Evolutionary conservation across 495 filamentous ascomycete genomes (phyloP).

Genomic region (Penicillium canescens): DNA sequence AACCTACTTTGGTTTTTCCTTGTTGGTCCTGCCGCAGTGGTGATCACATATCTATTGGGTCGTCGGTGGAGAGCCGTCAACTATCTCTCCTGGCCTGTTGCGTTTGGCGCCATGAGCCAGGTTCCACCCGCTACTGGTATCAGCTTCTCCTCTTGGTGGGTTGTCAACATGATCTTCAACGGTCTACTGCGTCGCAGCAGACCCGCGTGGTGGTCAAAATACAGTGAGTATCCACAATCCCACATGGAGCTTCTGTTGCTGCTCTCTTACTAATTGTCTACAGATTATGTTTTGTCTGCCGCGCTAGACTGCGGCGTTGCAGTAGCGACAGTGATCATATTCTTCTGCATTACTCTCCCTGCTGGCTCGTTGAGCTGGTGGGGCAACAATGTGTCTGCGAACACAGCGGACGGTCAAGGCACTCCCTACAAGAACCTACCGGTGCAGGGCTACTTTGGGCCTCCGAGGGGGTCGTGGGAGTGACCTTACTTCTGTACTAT

Average conservation of each 20-base stretch:
- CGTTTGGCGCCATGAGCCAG: constrained; percentile 63
- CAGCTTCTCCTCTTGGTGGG: constrained; percentile 69
- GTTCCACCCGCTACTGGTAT: constrained; percentile 70
- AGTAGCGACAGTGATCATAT: constrained; percentile 61
- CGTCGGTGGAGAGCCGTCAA: constrained; percentile 52
- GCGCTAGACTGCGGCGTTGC: constrained; percentile 64
- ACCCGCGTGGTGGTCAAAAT: constrained; percentile 67
- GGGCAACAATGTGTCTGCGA: constrained; percentile 57
- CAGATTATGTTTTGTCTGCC: constrained; percentile 63
- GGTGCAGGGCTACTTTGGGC: constrained; percentile 60
- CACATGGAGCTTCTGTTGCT: constrained; percentile 27
- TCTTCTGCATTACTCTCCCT: constrained; percentile 71
- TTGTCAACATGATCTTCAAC: constrained; percentile 67
- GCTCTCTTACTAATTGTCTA: constrained; percentile 47
- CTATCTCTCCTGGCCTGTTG: constrained; percentile 64
- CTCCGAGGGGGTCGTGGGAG: constrained; percentile 44
- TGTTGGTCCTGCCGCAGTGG: constrained; percentile 55
- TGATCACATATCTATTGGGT: constrained; percentile 57
- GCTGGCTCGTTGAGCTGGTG: constrained; percentile 63
- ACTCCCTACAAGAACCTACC: constrained; percentile 42
- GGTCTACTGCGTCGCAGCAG: constrained; percentile 54
- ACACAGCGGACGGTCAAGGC: constrained; percentile 49
- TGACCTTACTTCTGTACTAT: constrained; percentile 20
- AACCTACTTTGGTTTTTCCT: constrained; percentile 65
- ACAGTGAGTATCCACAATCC: constrained; percentile 49